Percentiles rank a stretch among this genome's conserved stretches.
Conservation (phyloP, 495 filamentous ascomycete genomes). For the Friedmanniomyces endolithicus region DNA sequence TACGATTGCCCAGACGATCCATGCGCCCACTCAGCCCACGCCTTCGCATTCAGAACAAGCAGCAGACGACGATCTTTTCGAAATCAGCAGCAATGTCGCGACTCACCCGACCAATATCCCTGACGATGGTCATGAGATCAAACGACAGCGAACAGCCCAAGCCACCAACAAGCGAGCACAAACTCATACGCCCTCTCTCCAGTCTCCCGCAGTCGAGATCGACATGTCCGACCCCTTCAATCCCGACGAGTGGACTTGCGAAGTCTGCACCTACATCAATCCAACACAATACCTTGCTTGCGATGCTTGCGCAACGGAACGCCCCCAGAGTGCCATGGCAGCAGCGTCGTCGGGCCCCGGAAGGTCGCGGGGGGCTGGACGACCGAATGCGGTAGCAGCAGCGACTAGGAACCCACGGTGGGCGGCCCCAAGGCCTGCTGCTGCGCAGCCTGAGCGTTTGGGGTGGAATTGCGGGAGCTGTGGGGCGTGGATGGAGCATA, state of each 20-base stretch:
- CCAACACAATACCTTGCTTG: slow-evolving; percentile 55
- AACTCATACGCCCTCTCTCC: background rate
- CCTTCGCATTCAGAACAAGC: background rate
- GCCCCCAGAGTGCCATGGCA: slow-evolving; percentile 34
- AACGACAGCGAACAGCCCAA: background rate
- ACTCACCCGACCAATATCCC: background rate
- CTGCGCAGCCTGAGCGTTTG: slow-evolving; percentile 8
- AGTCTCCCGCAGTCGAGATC: background rate
- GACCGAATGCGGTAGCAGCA: slow-evolving; percentile 6
- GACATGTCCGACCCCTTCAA: slow-evolving; percentile 20
- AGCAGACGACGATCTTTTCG: background rate
- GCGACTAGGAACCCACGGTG: background rate
- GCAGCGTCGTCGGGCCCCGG: background rate
- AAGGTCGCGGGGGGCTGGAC: slow-evolving; percentile 1
- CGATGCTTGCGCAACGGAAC: slow-evolving; percentile 62
- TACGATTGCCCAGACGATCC: background rate
- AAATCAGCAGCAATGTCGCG: no score
- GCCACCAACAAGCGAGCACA: background rate
- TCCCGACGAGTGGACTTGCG: slow-evolving; percentile 55
- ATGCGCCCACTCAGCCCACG: background rate
- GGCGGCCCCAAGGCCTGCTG: background rate
- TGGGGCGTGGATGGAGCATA: slow-evolving; percentile 31
- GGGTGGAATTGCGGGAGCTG: slow-evolving; percentile 33
- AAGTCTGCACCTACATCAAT: slow-evolving; percentile 74
- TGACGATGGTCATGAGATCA: background rate